A percentile compares a stretch with the other conserved stretches of the same genome.
These are phyloP conservation scores for Warburgia ugandensis DNA, from an alignment of 164 flowering plant genomes.

Conservation along the genomic window DNA sequence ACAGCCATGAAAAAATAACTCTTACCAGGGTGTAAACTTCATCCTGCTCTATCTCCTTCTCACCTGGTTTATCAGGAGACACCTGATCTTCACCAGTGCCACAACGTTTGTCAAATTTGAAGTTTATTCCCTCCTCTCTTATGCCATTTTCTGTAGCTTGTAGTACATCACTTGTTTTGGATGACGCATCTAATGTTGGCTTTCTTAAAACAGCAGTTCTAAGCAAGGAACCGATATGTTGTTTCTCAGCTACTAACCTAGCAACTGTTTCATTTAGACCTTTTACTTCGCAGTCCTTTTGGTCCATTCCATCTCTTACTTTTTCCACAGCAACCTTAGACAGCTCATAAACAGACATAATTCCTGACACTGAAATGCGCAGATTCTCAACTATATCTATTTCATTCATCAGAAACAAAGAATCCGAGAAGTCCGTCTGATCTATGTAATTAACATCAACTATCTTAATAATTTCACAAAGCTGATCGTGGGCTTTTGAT, in stretches of 20 bases:
- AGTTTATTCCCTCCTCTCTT: slow-evolving; percentile 64
- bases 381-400: slow-evolving; percentile 75
- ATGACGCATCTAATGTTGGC: slow-evolving; percentile 35
- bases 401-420: slow-evolving; percentile 72
- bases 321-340: slow-evolving; percentile 38
- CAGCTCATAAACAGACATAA: slow-evolving; percentile 62
- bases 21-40: slow-evolving; percentile 75
- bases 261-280: slow-evolving; percentile 55
- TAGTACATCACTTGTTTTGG: slow-evolving; percentile 54
- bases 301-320: slow-evolving; percentile 46
- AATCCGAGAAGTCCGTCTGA: slow-evolving; percentile 59
- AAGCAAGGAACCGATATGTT: slow-evolving; percentile 76
- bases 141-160: slow-evolving; percentile 85
- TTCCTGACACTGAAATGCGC: slow-evolving; percentile 67
- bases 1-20: not conserved
- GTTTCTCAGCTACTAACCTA: slow-evolving; percentile 69
- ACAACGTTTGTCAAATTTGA: slow-evolving; percentile 38
- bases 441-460: slow-evolving; percentile 46
- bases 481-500: slow-evolving; percentile 55
- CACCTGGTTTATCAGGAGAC: slow-evolving; percentile 22
- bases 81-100: slow-evolving; percentile 24
- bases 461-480: slow-evolving; percentile 46
- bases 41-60: slow-evolving; percentile 40
- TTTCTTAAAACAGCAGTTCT: slow-evolving; percentile 79
- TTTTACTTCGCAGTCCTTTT: slow-evolving; percentile 42